These are phyloP conservation scores for Pholiota molesta DNA, from an alignment of 768 basidiomycete genomes.

Conservation along the genomic window DNA sequence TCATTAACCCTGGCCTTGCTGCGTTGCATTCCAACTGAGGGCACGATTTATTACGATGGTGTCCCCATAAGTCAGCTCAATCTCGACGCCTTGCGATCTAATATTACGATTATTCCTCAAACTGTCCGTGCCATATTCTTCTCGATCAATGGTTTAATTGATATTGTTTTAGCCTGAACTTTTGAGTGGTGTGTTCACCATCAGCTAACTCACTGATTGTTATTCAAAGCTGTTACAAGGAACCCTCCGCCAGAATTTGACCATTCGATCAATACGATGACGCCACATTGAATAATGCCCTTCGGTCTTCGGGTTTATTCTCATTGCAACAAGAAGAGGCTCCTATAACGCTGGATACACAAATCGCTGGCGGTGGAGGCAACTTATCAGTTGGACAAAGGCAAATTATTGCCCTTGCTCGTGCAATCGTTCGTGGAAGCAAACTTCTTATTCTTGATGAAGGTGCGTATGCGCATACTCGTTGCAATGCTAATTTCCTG, in stretches of 20 bases:
- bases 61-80: conserved; percentile 50
- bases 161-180: conserved; percentile 16
- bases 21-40: conserved; percentile 53
- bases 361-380: conserved; percentile 55
- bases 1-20: conserved; percentile 51
- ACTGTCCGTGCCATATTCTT: conserved; percentile 32
- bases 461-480: conserved; percentile 34
- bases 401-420: conserved; percentile 68
- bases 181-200: conserved; percentile 14
- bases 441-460: conserved; percentile 66
- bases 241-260: conserved; percentile 62
- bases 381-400: conserved; percentile 80
- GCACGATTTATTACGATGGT: conserved; percentile 60
- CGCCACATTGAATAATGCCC: conserved; percentile 37
- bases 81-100: conserved; percentile 55
- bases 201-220: background rate
- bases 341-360: conserved; percentile 47
- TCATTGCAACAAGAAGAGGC: conserved; percentile 43
- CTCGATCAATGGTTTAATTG: background rate
- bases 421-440: conserved; percentile 61
- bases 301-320: conserved; percentile 42
- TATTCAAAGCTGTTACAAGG: conserved; percentile 31
- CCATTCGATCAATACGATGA: conserved; percentile 64
- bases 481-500: background rate
- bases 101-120: conserved; percentile 65